These are phyloP conservation scores for Yueomyces sinensis DNA, from an alignment of 805 yeast species.

Conservation along the genomic window DNA sequence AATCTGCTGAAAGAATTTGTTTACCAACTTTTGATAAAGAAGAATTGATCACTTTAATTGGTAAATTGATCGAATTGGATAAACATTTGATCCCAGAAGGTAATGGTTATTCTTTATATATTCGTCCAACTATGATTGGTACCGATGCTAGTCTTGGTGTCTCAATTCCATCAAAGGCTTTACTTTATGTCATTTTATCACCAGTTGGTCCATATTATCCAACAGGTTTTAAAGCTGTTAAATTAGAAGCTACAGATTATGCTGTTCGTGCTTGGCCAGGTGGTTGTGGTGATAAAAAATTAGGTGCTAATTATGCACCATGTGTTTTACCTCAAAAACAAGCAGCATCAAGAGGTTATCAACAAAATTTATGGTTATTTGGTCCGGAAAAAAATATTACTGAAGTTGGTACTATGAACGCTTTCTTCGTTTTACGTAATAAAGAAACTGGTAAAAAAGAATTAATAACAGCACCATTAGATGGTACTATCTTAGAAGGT, in stretches of 20 bases:
- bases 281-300: constrained; percentile 90
- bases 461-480: constrained; percentile 90
- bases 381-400: constrained; percentile 81
- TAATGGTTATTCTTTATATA: constrained; percentile 79
- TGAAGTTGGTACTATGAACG: constrained; percentile 98
- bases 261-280: constrained; percentile 99
- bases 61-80: constrained; percentile 64
- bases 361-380: constrained; percentile 93
- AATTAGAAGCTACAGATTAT: constrained; percentile 86
- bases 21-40: constrained; percentile 77
- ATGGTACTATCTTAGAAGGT: constrained; percentile 95
- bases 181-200: constrained; percentile 76
- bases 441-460: constrained; percentile 73
- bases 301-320: constrained; percentile 97
- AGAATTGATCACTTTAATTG: constrained; percentile 62
- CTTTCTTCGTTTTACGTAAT: constrained; percentile 72
- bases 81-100: constrained; percentile 70
- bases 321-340: constrained; percentile 81
- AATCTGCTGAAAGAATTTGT: constrained; percentile 78
- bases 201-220: constrained; percentile 96
- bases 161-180: constrained; percentile 65
- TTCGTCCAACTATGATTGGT: constrained; percentile 93
- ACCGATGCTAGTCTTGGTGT: constrained; percentile 86
- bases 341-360: constrained; percentile 86
- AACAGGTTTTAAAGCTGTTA: constrained; percentile 92